Conservation (phyloP, 176 grass and related monocot species). For the Rhynchospora pubera region DNA sequence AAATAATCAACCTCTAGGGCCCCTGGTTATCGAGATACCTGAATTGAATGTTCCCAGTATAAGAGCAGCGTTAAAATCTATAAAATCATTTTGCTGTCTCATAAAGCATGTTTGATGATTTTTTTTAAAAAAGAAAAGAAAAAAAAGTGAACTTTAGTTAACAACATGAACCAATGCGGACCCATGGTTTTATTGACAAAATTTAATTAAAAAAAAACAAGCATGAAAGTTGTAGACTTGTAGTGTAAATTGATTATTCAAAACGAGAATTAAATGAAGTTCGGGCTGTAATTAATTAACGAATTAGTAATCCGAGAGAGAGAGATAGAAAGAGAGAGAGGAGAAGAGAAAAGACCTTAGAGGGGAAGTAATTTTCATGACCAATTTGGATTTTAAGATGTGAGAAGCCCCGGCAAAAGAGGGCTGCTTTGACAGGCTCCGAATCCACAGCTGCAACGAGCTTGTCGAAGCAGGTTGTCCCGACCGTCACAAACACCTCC, state of each 20-base stretch:
- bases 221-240: not conserved
- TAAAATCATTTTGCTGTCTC: not conserved
- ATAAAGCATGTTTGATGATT: too few relatives aligned
- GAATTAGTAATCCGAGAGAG: not conserved
- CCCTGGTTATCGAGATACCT: slow-evolving; percentile 40
- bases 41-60: slow-evolving; percentile 6
- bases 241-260: not conserved
- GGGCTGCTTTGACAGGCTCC: slow-evolving; percentile 42
- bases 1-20: slow-evolving; percentile 64
- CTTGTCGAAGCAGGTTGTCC: slow-evolving; percentile 74
- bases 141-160: not conserved
- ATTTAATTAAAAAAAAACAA: too few relatives aligned
- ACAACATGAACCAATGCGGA: not conserved
- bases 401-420: slow-evolving; percentile 46
- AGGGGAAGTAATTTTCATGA: slow-evolving; percentile 41
- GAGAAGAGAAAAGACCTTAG: slow-evolving; percentile 29
- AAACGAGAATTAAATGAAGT: not conserved
- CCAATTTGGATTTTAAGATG: slow-evolving; percentile 67
- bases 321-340: not conserved
- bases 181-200: not conserved
- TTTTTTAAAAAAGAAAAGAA: not conserved
- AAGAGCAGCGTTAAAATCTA: not conserved
- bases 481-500: slow-evolving; percentile 70
- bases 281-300: not conserved
- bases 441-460: slow-evolving; percentile 57